A percentile compares a stretch with the other conserved stretches of the same genome.
Evolutionary conservation across 345 rosid species (phyloP).

Genomic region (Nephelium lappaceum): DNA sequence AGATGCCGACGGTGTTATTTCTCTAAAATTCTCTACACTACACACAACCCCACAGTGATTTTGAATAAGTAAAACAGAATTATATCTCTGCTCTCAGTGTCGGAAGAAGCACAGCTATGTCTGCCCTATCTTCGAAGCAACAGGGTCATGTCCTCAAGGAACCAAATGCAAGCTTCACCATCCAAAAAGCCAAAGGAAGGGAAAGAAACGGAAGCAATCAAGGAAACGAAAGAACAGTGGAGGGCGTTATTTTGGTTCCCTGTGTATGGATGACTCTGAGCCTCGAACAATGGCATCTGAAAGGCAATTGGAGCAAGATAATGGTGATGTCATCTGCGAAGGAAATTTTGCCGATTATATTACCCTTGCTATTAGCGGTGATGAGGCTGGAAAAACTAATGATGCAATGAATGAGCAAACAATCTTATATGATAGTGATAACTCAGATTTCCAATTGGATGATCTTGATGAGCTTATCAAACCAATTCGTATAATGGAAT

Average conservation of each 20-base stretch:
- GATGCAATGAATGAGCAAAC: constrained; percentile 27
- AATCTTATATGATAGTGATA: constrained; percentile 33
- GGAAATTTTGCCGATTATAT: constrained; percentile 55
- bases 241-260: constrained; percentile 74
- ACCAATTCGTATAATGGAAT: constrained; percentile 57
- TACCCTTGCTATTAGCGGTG: constrained; percentile 49
- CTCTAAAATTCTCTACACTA: not conserved
- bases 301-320: constrained; percentile 26
- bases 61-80: constrained; percentile 37
- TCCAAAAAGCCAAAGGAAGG: constrained; percentile 64
- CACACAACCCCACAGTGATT: constrained; percentile 23
- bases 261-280: constrained; percentile 27
- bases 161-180: constrained; percentile 93
- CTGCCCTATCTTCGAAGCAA: constrained; percentile 77
- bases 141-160: constrained; percentile 79
- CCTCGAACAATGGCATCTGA: constrained; percentile 37
- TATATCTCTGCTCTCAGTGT: constrained; percentile 72
- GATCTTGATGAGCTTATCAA: constrained; percentile 56
- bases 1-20: not conserved
- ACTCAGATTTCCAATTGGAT: constrained; percentile 32
- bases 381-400: constrained; percentile 43
- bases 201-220: constrained; percentile 62
- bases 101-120: constrained; percentile 90
- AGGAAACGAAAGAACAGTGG: constrained; percentile 45
- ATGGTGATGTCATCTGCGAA: constrained; percentile 27